Base-by-base conservation (phyloP, 495 filamentous ascomycete species). In the Stereocaulon alpinum region DNA sequence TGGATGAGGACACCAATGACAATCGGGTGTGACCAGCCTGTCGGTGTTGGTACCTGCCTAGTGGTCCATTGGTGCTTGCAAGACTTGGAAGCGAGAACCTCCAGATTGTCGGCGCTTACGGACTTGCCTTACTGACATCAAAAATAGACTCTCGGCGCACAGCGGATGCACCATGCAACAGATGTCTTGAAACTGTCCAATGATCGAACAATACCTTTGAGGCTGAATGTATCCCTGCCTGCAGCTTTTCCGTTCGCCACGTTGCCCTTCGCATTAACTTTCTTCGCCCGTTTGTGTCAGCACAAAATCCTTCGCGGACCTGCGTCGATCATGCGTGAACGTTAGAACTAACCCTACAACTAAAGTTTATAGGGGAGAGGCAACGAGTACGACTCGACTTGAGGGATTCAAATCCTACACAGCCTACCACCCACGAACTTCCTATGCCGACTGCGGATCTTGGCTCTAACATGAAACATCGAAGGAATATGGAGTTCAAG, bases 31-130 rank as follows among this genome's bases (percentile, higher is more conserved):
- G 17, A 52, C 29, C 49, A 52, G 27, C 18, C 30, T 37, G 29
- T 37, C 49, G 49, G 49, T 52, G 49, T 52, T 52, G 49, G 49
- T 52, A 52, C 30, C 30, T 52, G 49, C 24, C 27, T 52, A 12
- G 49, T 34, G 6, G 29, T 32, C 29, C 34, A 12, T 27, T 34
- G 12, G 29, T 32, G 49, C 34, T 17, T 37, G 4, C 4, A 37
- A 37, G 34, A 27, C 34, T 17, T 37, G 4, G 34, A 37, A 37
- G 34, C 34, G 34, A 37, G 34, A 10, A 37, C 34, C 34, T 14
- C 32, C 27, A 45, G 40, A 20, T 60, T 22, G 18, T 51, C 34
- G 58, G 58, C 58, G 58, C 58, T 60, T 60, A 60, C 58, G 29
- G 37, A 1, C 18, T 55, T 55, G 4, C 40, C 24, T 24, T 24